phyloP scores from a whole-genome alignment of 2,329 filamentous ascomycete species.

The Teratosphaeria nubilosa region DNA sequence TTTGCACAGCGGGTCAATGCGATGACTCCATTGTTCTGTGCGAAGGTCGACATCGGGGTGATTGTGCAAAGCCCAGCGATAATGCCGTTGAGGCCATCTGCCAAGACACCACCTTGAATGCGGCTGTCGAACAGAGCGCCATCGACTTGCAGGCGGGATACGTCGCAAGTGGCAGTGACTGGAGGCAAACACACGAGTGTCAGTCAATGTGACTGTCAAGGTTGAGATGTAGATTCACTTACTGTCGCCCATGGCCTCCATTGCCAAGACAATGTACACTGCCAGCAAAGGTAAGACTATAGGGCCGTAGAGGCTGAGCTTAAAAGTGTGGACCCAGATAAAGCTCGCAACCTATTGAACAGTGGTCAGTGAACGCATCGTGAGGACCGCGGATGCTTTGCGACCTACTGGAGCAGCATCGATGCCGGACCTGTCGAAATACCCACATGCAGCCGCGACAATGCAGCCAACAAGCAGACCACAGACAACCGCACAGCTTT shows the following conservation, averaged over 20 bases:
- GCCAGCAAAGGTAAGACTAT: conserved; percentile 60
- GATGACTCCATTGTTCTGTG: conserved; percentile 79
- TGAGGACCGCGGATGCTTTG: neutral
- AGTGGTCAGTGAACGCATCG: neutral
- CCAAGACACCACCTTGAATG: conserved; percentile 69
- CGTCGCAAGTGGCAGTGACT: conserved; percentile 69
- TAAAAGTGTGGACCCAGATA: conserved; percentile 71
- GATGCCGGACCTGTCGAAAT: conserved; percentile 66
- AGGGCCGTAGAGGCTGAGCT: conserved; percentile 59
- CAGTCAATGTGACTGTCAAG: neutral
- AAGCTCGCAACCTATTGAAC: conserved; percentile 47
- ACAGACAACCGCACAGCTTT: conserved; percentile 66
- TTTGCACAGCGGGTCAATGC: conserved; percentile 73
- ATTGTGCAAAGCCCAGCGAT: conserved; percentile 69
- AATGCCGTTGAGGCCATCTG: conserved; percentile 66
- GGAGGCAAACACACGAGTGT: conserved; percentile 38
- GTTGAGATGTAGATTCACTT: conserved; percentile 1
- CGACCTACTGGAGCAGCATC: conserved; percentile 51
- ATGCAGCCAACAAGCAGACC: conserved; percentile 56
- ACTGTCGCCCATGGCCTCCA: conserved; percentile 54
- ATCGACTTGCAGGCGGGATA: conserved; percentile 64
- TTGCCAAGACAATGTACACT: conserved; percentile 58
- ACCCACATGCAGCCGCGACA: conserved; percentile 66
- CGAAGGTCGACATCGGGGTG: conserved; percentile 70
- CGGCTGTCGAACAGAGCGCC: conserved; percentile 63